Base-by-base conservation (phyloP, 2,329 filamentous ascomycete species). In the Coleophoma eucalyptorum region DNA sequence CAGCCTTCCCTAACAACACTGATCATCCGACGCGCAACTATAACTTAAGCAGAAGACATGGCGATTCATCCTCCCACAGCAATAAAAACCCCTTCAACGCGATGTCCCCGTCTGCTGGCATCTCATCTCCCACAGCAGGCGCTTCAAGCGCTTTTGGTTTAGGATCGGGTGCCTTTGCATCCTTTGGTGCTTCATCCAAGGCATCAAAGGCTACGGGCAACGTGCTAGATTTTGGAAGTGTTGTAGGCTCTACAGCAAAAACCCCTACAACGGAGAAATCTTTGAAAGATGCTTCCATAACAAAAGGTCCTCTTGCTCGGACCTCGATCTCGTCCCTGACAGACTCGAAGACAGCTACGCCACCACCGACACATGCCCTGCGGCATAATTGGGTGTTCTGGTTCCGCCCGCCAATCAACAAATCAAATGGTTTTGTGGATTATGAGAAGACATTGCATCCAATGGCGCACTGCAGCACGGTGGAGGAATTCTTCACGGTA, bases 381-480 rank as follows among this genome's bases (percentile, higher is more conserved):
- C 91, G 89, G 72, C 86, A 90, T 69, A 86, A 85, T 56, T 99
- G 94, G 94, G 86, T 96, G 33, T 90, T 97, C 68, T 97, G 94
- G 91, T 99, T 95, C 72, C 84, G 94, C 53, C 94, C 94, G 37
- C 94, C 94, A 46, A 96, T 95, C 62, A 92, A 90, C 59, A 99
- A 99, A 74, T 94, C 93, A 58, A 93, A 94, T 65, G 83, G 83
- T 38, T 86, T 78, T 64, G 81, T 86, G 62, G 93, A 97, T 70
- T 99, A 99, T 69, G 94, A 99, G 70, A 96, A 97, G 72, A 97
- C 93, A 6, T 85, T 96, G 55, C 88, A 94, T 63, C 83, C 91
- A 37, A 84, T 97, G 65, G 93, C 90, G 61, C 81, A 81, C 50
- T 89, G 96, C 65, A 80, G 80, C 53, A 90, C 89, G 5, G 90